Evolutionary conservation across 768 basidiomycete species (phyloP), one percentile per base, ranked within the genome.

Genomic region (Boletus rufocinnamomeus): DNA sequence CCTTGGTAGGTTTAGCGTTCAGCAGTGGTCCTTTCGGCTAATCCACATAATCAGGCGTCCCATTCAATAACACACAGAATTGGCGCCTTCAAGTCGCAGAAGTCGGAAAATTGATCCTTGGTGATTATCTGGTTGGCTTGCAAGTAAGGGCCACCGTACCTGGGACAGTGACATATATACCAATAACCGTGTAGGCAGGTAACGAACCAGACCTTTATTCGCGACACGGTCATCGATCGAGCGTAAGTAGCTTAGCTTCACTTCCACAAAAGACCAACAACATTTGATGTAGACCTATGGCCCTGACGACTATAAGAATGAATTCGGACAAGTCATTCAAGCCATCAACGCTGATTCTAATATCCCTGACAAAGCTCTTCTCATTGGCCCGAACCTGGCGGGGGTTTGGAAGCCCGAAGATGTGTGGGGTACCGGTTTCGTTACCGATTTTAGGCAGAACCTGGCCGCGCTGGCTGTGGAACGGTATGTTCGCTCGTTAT

Each of bases 141-240:
- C 65, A 66, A 53, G 64, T 58, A 25, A 27, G 63, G 19, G n/a
- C 32, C 27, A 23, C 32, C 28, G 8, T 19, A 23, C 23, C 13
- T 27, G 14, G 19, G 37, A 19, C 23, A 25, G 10, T 25, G 16
- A 43, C 14, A 14, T 43, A 23, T 37, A 37, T 45, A 45, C 50
- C 17, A 8, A 32, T 35, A 30, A 1, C 50, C 25, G 27, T 35
- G 9, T 86, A 89, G 68, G 81, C 84, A 2, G 89, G 85, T 3
- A 91, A 92, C 67, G 90, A 92, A 72, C 90, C 89, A 17, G 90
- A 93, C 75, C 80, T 91, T 61, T 93, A 87, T 62, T 73, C 77
- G 11, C 75, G 74, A 37, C 77, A 78, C 60, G 69, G 72, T 14
- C 76, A 76, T 4, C 38, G 38, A n/a, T 40, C 17, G 38, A 40